These are phyloP conservation scores for Blastobotrys petasosporus DNA, from an alignment of 1,139 yeast species.

Conservation along the genomic window DNA sequence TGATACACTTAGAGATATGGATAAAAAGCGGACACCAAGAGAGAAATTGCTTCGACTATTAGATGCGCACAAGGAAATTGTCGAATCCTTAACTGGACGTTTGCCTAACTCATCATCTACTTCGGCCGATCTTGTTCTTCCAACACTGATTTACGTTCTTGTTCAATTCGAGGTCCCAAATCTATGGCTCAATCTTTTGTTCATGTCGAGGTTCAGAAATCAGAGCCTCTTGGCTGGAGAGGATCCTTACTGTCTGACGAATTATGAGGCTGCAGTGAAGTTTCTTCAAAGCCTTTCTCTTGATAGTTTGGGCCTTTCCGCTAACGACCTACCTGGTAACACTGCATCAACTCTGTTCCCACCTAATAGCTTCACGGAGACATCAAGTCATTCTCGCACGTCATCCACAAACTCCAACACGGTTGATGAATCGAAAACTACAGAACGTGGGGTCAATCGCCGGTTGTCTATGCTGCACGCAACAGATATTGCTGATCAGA, in stretches of 20 bases:
- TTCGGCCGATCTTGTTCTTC: constrained; percentile 50
- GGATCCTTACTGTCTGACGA: constrained; percentile 53
- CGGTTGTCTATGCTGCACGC: constrained; percentile 7
- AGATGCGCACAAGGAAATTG: constrained; percentile 39
- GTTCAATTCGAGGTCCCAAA: constrained; percentile 40
- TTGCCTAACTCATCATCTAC: constrained; percentile 17
- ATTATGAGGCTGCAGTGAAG: constrained; percentile 57
- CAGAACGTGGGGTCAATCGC: neutral
- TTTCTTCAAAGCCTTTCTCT: constrained; percentile 46
- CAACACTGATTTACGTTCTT: constrained; percentile 48
- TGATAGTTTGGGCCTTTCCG: constrained; percentile 34
- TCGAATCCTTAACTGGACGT: constrained; percentile 29
- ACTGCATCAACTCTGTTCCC: no score
- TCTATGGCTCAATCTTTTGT: constrained; percentile 46
- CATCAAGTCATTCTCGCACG: no score
- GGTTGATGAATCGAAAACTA: no score
- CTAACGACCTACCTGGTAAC: constrained; percentile 10
- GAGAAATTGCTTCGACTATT: constrained; percentile 37
- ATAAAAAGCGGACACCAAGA: constrained; percentile 35
- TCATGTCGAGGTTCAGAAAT: constrained; percentile 53
- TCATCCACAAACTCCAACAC: no score
- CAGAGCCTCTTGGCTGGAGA: constrained; percentile 44
- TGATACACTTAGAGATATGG: constrained; percentile 23
- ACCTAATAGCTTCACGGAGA: no score
- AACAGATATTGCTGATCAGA: constrained; percentile 27